These are phyloP conservation scores for Lycium ferocissimum DNA, from an alignment of 257 asterid genomes.

Conservation along the genomic window DNA sequence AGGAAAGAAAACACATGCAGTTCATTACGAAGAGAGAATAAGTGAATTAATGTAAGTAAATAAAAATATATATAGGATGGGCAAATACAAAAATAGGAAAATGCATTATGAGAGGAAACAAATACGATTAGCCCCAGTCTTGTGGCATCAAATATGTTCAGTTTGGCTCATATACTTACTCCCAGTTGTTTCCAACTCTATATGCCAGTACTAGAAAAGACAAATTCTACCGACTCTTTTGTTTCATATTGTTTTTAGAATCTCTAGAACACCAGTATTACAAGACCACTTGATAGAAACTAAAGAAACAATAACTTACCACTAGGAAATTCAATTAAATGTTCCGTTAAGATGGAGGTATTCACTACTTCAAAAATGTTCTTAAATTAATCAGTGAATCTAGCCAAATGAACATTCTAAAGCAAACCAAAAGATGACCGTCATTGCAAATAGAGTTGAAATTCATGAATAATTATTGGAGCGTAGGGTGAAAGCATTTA, in stretches of 20 bases:
- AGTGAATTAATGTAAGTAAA: neutral
- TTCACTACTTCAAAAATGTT: neutral
- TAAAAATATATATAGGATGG: neutral
- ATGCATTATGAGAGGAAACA: neutral
- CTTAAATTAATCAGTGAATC: constrained; percentile 11
- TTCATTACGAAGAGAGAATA: neutral
- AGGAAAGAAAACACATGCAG: constrained; percentile 9
- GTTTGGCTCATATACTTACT: neutral
- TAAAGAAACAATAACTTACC: constrained; percentile 4
- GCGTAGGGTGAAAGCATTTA: constrained; percentile 1
- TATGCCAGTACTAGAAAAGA: neutral
- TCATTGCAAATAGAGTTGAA: neutral
- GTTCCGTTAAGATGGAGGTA: constrained; percentile 1
- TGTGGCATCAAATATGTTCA: neutral
- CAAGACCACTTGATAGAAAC: constrained; percentile 7
- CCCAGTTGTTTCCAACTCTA: neutral
- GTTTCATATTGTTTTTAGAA: neutral
- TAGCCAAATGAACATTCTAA: constrained; percentile 9
- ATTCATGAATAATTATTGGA: neutral
- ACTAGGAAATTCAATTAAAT: constrained; percentile 14
- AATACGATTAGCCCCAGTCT: neutral
- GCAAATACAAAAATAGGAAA: neutral
- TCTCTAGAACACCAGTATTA: neutral
- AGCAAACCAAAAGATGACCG: neutral
- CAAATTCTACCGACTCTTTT: neutral